A percentile compares a stretch with the other conserved stretches of the same genome.
Evolutionary conservation across 495 filamentous ascomycete species (phyloP).

Genomic region (Penicillium cosmopolitanum): DNA sequence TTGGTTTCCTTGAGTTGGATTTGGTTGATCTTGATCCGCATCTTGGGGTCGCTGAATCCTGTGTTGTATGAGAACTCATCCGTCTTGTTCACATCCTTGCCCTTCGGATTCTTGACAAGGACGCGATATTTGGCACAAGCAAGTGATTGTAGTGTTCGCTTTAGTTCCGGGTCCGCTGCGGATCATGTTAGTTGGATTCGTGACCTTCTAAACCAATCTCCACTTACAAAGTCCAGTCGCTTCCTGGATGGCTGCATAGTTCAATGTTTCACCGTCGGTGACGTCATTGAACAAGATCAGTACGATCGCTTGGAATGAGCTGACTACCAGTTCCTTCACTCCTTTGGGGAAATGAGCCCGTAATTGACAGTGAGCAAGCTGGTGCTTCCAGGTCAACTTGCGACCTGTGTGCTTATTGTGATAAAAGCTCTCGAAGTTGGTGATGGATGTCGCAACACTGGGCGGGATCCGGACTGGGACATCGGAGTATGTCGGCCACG

Average conservation of each 20-base stretch:
- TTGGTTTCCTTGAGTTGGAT: constrained; percentile 95
- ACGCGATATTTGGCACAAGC: constrained; percentile 88
- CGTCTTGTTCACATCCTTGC: constrained; percentile 71
- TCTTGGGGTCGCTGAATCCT: constrained; percentile 76
- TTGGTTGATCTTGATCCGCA: constrained; percentile 96
- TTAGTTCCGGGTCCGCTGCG: constrained; percentile 72
- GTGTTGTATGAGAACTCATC: constrained; percentile 84
- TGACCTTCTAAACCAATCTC: background rate
- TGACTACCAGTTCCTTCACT: constrained; percentile 82
- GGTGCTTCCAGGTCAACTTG: constrained; percentile 89
- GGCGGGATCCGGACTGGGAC: constrained; percentile 73
- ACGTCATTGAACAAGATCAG: constrained; percentile 89
- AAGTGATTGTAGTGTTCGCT: constrained; percentile 89
- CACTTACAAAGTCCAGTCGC: constrained; percentile 67
- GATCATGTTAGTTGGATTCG: constrained; percentile 24
- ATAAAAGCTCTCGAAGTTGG: constrained; percentile 80
- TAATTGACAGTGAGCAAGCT: constrained; percentile 83
- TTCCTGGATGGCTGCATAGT: constrained; percentile 70
- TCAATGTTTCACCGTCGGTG: constrained; percentile 55
- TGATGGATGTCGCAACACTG: constrained; percentile 68
- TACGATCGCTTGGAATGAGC: constrained; percentile 88
- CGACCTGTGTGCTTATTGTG: constrained; percentile 83
- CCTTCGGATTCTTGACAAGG: constrained; percentile 83
- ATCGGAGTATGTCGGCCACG: constrained; percentile 93
- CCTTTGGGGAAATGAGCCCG: constrained; percentile 76